Evolutionary conservation across 2,329 filamentous ascomycete species (phyloP).

Genomic region (Apiospora malaysiana): DNA sequence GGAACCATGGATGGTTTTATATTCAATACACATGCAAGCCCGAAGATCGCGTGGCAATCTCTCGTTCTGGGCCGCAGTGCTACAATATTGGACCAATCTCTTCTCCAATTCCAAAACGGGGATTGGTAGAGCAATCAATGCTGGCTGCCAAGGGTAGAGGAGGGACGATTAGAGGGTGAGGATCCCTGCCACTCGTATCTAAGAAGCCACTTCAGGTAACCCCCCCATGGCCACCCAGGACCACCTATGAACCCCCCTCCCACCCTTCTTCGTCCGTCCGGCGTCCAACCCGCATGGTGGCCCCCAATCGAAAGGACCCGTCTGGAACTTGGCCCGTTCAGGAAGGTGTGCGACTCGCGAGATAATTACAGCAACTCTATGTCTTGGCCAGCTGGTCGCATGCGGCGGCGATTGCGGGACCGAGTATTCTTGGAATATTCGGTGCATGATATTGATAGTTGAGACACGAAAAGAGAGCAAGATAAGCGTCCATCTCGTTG

Average conservation of each 20-base stretch:
- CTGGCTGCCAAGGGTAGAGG: constrained; percentile 4
- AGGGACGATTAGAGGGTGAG: constrained; percentile 9
- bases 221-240: background rate
- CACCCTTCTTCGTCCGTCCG: background rate
- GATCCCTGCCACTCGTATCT: constrained; percentile 2
- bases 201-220: background rate
- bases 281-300: constrained; percentile 11
- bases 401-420: background rate
- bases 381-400: constrained; percentile 4
- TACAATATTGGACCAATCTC: constrained; percentile 15
- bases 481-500: background rate
- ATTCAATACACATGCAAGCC: constrained; percentile 3
- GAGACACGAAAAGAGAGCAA: background rate
- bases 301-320: constrained; percentile 8
- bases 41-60: constrained; percentile 9
- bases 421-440: background rate
- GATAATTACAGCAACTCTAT: background rate
- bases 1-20: background rate
- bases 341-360: background rate
- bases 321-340: background rate
- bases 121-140: background rate
- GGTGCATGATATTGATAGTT: background rate
- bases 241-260: background rate
- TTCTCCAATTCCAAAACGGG: constrained; percentile 16
- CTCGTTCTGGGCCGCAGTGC: constrained; percentile 10